phyloP scores from a whole-genome alignment of 805 yeast genomes.

The Cyberlindnera xishuangbannaensis region DNA sequence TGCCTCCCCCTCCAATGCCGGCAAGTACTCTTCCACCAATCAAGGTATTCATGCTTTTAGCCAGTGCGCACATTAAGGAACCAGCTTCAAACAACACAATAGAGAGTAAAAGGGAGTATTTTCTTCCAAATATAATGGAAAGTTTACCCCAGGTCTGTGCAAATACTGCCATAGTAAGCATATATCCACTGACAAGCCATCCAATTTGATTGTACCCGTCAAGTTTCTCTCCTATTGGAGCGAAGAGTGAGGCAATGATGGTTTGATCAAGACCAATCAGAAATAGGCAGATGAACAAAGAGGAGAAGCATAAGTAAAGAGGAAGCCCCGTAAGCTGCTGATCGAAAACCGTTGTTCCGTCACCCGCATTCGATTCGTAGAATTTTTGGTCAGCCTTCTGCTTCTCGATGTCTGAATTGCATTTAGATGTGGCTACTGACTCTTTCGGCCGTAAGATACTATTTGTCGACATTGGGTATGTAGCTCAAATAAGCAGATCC shows the following conservation, averaged over 20 bases:
- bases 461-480: too few species aligned
- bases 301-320: slow-evolving; percentile 11
- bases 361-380: slow-evolving; percentile 22
- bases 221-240: slow-evolving; percentile 45
- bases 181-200: slow-evolving; percentile 53
- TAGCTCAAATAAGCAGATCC: too few species aligned
- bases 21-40: slow-evolving; percentile 68
- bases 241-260: slow-evolving; percentile 47
- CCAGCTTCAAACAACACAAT: slow-evolving; percentile 54
- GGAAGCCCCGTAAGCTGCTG: slow-evolving; percentile 17
- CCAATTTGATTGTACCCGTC: slow-evolving; percentile 45
- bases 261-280: slow-evolving; percentile 46
- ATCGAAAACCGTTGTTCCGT: slow-evolving; percentile 19
- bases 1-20: slow-evolving; percentile 73
- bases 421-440: too few species aligned
- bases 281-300: slow-evolving; percentile 20
- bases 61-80: slow-evolving; percentile 50
- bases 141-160: slow-evolving; percentile 54
- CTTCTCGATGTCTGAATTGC: too few species aligned
- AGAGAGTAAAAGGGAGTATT: slow-evolving; percentile 41
- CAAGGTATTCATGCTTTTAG: slow-evolving; percentile 50
- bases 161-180: slow-evolving; percentile 47
- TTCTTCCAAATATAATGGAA: slow-evolving; percentile 53
- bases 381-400: too few species aligned
- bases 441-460: too few species aligned